phyloP scores from a whole-genome alignment of 192 early-diverging fungal genomes.

The Rhizophagus clarus region DNA sequence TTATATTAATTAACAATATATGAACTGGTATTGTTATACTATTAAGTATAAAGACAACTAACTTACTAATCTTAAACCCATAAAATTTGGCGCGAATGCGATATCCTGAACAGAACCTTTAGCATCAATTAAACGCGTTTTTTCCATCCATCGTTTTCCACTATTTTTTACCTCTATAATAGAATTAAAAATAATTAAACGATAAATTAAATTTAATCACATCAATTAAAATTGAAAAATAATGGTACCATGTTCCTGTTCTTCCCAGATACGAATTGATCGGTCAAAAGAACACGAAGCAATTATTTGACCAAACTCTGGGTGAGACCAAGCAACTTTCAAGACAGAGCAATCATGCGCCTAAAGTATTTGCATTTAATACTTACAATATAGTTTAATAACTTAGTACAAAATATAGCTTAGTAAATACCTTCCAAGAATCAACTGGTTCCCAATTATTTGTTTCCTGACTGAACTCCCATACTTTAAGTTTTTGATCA shows the following conservation, averaged over 20 bases:
- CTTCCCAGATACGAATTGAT: constrained; percentile 90
- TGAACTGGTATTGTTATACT: not conserved
- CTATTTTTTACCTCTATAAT: constrained; percentile 55
- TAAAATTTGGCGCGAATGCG: constrained; percentile 87
- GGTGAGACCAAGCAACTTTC: constrained; percentile 92
- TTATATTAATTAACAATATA: constrained; percentile 4
- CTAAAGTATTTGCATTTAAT: constrained; percentile 30
- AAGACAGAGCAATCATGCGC: constrained; percentile 87
- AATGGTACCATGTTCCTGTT: constrained; percentile 65
- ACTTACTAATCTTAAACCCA: constrained; percentile 73
- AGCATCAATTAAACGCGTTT: constrained; percentile 65
- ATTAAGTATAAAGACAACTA: constrained; percentile 1
- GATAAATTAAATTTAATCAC: not conserved
- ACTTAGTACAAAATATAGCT: not conserved
- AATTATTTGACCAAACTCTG: constrained; percentile 92
- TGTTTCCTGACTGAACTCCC: constrained; percentile 75
- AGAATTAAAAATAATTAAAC: not conserved
- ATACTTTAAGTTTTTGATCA: constrained; percentile 93
- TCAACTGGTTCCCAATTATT: constrained; percentile 79
- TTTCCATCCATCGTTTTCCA: constrained; percentile 68
- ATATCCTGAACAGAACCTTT: constrained; percentile 80
- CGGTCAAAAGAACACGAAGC: constrained; percentile 93
- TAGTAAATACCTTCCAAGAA: constrained; percentile 65
- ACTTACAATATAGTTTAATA: not conserved
- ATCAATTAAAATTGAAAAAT: not conserved